Evolutionary conservation across 2,329 filamentous ascomycete species (phyloP), one percentile per base, ranked within the genome.

Genomic region (Aspergillus versicolor): DNA sequence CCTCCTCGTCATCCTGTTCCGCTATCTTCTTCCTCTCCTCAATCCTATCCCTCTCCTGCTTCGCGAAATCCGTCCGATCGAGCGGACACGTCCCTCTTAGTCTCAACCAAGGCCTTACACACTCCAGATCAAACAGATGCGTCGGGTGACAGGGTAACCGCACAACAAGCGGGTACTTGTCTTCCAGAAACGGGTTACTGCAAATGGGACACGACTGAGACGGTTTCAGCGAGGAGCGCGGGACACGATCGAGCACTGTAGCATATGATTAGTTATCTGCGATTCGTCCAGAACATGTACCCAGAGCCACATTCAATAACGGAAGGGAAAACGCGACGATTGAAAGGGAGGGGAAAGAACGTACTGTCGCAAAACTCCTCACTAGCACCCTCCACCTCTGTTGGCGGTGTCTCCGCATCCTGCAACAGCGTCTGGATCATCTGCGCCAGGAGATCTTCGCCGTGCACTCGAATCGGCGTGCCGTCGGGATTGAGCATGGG

Each of bases 51-150:
- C 72, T 75, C 61, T 78, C 72, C 73, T 82, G 79, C 73, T 85
- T 84, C 17, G 82, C 74, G 57, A 88, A 75, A 67, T 83, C 81
- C 66, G 81, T 78, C 50, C 85, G 78, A 67, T 87, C 84, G 47
- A 88, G 75, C 17, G 85, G 85, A 72, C 85, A 88, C 19, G 84
- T 87, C 8, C 83, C 82, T 61, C 86, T 83, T 54, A 88, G 74
- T 62, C 86, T 81, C 61, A 88, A 71, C 85, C 85, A 88, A 0
- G 85, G 85, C 57, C 80, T 73, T 59, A 88, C 84, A 70, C 85
- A 88, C 64, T 88, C 85, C 24, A 88, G 70, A 71, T 88, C 85
- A 70, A 87, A 88, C 19, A 84, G 65, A 68, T 88, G 85, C 38
- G 81, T 81, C 15, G 81, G 76, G 67, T 87, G 83, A 62, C 85